phyloP scores from a whole-genome alignment of 495 filamentous ascomycete species.

The Aspergillus egyptiacus region DNA sequence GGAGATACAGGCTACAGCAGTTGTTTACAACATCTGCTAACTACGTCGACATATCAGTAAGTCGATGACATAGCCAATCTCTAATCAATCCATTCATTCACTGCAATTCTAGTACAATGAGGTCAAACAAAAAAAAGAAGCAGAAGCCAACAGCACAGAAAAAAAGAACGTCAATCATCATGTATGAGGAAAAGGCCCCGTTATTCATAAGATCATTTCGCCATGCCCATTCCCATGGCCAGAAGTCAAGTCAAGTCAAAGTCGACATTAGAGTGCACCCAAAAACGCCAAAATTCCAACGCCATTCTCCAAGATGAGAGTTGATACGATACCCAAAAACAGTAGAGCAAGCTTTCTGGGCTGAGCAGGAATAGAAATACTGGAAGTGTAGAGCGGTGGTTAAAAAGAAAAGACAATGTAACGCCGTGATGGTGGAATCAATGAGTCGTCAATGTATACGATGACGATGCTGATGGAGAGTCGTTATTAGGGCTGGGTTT shows the following conservation, averaged over 20 bases:
- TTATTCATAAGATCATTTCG: slow-evolving; percentile 39
- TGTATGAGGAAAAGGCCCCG: slow-evolving; percentile 12
- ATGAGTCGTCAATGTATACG: background rate
- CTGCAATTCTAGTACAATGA: no score
- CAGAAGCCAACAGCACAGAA: background rate
- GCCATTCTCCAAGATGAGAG: slow-evolving; percentile 17
- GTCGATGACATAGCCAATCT: no score
- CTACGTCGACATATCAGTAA: no score
- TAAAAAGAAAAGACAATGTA: slow-evolving; percentile 2
- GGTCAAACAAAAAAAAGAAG: background rate
- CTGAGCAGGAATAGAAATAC: slow-evolving; percentile 2
- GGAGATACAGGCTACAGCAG: no score
- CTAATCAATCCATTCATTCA: background rate
- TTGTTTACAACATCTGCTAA: no score
- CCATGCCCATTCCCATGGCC: slow-evolving; percentile 25
- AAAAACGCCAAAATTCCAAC: slow-evolving; percentile 35
- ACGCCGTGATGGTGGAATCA: slow-evolving; percentile 28
- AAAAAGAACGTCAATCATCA: slow-evolving; percentile 17
- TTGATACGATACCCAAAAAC: slow-evolving; percentile 22
- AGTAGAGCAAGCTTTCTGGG: slow-evolving; percentile 14
- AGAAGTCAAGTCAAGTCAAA: slow-evolving; percentile 11
- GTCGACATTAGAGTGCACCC: slow-evolving; percentile 24
- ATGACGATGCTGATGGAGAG: background rate
- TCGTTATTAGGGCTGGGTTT: background rate
- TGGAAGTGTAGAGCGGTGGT: no score